Evolutionary conservation across 768 basidiomycete genomes (phyloP), one percentile per base, ranked within the genome.

Genomic region (Serendipita indica): DNA sequence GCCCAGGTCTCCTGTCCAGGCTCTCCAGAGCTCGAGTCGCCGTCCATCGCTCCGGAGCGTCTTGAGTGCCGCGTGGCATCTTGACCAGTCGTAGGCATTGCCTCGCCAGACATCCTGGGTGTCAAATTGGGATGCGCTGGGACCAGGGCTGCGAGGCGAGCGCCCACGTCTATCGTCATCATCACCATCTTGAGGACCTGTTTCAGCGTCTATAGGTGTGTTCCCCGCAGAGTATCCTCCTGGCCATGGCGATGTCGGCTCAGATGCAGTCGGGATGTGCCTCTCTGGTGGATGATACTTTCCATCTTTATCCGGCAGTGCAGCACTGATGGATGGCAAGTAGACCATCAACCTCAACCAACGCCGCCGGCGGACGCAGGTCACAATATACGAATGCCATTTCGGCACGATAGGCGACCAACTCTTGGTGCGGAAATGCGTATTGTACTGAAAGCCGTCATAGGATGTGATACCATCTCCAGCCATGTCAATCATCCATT

Each of bases 361-460:
- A 3, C 49, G 49, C 3, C 49, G 5, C 7, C 49, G 49, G 20
- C 49, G 49, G n/a, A 18, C 18, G n/a, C 49, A 54, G 30, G 49
- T 7, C 16, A 54, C 20, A 28, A 54, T 16, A 27, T 54, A 54
- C 3, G 49, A 3, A n/a, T 54, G 49, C 49, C 49, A 54, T 4
- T 54, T 54, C 30, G 49, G 49, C 20, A 28, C 49, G 30, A 54
- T 28, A 7, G 49, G 49, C 3, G 22, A 32, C 49, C 49, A 54
- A 5, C 49, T 28, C 30, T 54, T 54, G 6, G 22, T 3, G 16
- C 49, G 5, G 22, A 54, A 54, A n/a, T 54, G 49, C 3, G 49
- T 54, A 54, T 54, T 54, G 49, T 54, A 54, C n/a, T 54, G 49
- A 54, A 54, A 54, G 20, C 49, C 49, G 30, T 54, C 49, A 54